phyloP scores from a whole-genome alignment of 768 basidiomycete species.

The Phaffia tasmanica region DNA sequence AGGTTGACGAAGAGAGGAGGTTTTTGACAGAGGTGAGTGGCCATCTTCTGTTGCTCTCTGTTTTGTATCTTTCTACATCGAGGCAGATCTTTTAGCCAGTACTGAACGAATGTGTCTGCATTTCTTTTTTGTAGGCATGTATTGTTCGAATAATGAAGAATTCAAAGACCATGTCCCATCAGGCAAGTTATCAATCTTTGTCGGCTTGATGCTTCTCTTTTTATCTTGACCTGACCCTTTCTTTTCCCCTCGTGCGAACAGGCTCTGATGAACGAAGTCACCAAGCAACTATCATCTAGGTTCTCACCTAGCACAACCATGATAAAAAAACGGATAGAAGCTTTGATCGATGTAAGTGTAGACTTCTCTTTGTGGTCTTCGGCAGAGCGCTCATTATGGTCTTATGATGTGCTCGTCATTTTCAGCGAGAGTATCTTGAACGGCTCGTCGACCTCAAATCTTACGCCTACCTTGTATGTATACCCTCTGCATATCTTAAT shows the following conservation, averaged over 20 bases:
- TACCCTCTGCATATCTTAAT: neutral
- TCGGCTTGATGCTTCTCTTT: neutral
- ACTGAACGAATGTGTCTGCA: neutral
- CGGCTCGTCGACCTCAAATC: slow-evolving; percentile 76
- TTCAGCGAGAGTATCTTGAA: slow-evolving; percentile 84
- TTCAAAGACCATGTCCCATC: slow-evolving; percentile 49
- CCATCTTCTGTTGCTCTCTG: neutral
- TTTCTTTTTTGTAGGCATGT: slow-evolving; percentile 55
- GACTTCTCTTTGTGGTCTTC: neutral
- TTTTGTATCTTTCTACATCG: neutral
- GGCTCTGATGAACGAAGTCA: slow-evolving; percentile 81
- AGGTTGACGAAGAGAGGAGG: slow-evolving; percentile 81
- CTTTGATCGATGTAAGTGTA: slow-evolving; percentile 69
- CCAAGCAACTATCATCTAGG: slow-evolving; percentile 66
- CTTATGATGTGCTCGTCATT: neutral
- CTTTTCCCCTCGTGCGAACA: slow-evolving; percentile 15
- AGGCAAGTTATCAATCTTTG: neutral
- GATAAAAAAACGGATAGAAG: slow-evolving; percentile 90
- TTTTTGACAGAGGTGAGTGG: slow-evolving; percentile 72
- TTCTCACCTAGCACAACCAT: slow-evolving; percentile 75
- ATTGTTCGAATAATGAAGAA: slow-evolving; percentile 98
- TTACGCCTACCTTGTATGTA: slow-evolving; percentile 59
- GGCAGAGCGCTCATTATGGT: neutral
- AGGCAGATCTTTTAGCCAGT: neutral
- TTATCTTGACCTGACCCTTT: neutral